These are phyloP conservation scores for Salicornia ramosissima DNA, from an alignment of 148 eudicot species.

Conservation along the genomic window DNA sequence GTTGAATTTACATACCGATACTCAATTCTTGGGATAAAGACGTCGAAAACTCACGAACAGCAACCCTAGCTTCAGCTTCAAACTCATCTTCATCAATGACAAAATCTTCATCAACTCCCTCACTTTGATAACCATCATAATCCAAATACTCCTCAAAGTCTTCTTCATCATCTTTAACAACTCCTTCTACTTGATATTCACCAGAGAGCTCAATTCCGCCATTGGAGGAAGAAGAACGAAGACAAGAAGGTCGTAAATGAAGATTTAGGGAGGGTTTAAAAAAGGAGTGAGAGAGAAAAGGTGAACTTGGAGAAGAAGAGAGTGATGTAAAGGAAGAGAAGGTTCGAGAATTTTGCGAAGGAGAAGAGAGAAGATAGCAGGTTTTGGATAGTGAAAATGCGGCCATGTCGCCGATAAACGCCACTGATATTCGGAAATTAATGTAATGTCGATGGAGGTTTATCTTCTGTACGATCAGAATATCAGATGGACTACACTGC, in stretches of 20 bases:
- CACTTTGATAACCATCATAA: conserved; percentile 39
- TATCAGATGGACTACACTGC: too few relatives aligned
- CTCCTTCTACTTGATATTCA: not conserved
- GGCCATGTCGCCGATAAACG: conserved; percentile 14
- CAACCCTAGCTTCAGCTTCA: conserved; percentile 58
- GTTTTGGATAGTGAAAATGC: conserved; percentile 25
- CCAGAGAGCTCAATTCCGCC: not conserved
- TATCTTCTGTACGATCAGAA: conserved; percentile 24
- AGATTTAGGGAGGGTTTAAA: conserved; percentile 25
- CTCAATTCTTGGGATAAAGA: conserved; percentile 51
- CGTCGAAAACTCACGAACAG: conserved; percentile 49
- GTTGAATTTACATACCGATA: conserved; percentile 36
- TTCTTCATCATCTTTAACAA: conserved; percentile 10
- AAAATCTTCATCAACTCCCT: conserved; percentile 26
- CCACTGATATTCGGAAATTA: conserved; percentile 21
- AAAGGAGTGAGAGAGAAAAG: conserved; percentile 15
- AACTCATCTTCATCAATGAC: conserved; percentile 55
- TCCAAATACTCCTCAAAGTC: conserved; percentile 31
- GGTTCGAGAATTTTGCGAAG: not conserved
- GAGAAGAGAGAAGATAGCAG: conserved; percentile 4
- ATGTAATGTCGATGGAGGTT: conserved; percentile 29
- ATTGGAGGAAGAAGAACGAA: conserved; percentile 14
- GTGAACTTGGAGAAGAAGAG: conserved; percentile 3
- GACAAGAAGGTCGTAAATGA: conserved; percentile 24
- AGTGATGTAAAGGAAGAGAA: conserved; percentile 10